These are phyloP conservation scores for Colletotrichum costaricense DNA, from an alignment of 2,329 filamentous ascomycete species.

Conservation along the genomic window DNA sequence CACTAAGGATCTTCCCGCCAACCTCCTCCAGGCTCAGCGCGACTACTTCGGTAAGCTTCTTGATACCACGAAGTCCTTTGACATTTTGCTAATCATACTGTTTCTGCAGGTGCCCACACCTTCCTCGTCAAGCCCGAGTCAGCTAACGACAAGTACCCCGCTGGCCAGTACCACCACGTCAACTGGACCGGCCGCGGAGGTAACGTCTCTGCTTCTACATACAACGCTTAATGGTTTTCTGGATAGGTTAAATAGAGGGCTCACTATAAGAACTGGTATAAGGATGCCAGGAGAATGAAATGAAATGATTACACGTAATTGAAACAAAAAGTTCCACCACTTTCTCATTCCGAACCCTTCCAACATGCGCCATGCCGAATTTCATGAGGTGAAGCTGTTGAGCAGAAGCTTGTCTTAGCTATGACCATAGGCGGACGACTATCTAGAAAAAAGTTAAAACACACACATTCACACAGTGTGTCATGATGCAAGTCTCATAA, in stretches of 20 bases:
- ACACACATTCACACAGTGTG: not conserved
- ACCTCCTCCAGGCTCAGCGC: conserved; percentile 97
- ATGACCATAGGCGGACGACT: not conserved
- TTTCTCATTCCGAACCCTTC: not conserved
- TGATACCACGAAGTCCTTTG: no score
- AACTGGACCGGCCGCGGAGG: conserved; percentile 99
- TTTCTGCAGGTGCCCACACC: conserved; percentile 75
- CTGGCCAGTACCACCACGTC: conserved; percentile 92
- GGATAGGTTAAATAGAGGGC: conserved; percentile 30
- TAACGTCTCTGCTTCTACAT: conserved; percentile 96
- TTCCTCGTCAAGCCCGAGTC: conserved; percentile 88
- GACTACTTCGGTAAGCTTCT: conserved; percentile 83
- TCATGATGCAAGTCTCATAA: no score
- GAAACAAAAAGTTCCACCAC: not conserved
- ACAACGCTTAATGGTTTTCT: conserved; percentile 80
- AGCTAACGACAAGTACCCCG: conserved; percentile 83
- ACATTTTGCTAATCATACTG: not conserved
- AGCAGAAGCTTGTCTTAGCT: no score
- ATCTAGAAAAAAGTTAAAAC: not conserved
- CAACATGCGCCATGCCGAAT: not conserved
- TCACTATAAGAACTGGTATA: conserved; percentile 33
- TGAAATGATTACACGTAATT: conserved; percentile 32
- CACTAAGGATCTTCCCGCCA: conserved; percentile 96
- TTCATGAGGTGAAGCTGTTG: no score
- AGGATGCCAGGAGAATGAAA: conserved; percentile 36